A percentile compares a stretch with the other conserved stretches of the same genome.
These are phyloP conservation scores for Pythium plurisporium DNA, from an alignment of 352 stramenopile species.

Conservation along the genomic window DNA sequence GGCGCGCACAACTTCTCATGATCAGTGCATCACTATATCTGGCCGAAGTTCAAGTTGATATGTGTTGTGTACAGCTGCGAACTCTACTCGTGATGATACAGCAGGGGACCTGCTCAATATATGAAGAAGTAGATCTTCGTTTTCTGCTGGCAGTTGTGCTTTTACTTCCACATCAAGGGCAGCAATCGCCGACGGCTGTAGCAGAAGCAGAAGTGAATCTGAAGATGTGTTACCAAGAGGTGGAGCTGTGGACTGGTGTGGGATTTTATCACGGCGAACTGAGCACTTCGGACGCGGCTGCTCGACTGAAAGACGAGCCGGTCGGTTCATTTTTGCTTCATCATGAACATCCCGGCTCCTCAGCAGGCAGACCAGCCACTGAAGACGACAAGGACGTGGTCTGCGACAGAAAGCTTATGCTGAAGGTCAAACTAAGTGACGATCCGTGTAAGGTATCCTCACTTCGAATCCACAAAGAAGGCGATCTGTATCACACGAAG, in stretches of 20 bases:
- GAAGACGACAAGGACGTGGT: too few relatives aligned
- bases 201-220: conserved; percentile 22
- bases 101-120: not conserved
- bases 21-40: conserved; percentile 39
- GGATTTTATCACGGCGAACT: conserved; percentile 51
- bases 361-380: too few relatives aligned
- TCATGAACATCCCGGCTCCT: too few relatives aligned
- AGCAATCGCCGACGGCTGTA: not conserved
- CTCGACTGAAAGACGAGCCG: conserved; percentile 21
- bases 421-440: conserved; percentile 46
- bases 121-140: conserved; percentile 6
- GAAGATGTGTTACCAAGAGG: conserved; percentile 35
- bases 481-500: conserved; percentile 31
- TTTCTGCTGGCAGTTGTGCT: conserved; percentile 17
- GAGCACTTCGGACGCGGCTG: conserved; percentile 24
- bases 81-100: not conserved
- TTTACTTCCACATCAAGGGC: not conserved
- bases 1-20: conserved; percentile 34
- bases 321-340: conserved; percentile 50
- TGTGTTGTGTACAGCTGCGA: conserved; percentile 5
- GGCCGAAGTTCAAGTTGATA: conserved; percentile 3
- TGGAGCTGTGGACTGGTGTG: conserved; percentile 51
- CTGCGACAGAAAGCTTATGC: conserved; percentile 9
- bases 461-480: conserved; percentile 32
- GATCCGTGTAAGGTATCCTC: conserved; percentile 34